These are phyloP conservation scores for Cornus suecica DNA, from an alignment of 148 eudicot species.

Conservation along the genomic window DNA sequence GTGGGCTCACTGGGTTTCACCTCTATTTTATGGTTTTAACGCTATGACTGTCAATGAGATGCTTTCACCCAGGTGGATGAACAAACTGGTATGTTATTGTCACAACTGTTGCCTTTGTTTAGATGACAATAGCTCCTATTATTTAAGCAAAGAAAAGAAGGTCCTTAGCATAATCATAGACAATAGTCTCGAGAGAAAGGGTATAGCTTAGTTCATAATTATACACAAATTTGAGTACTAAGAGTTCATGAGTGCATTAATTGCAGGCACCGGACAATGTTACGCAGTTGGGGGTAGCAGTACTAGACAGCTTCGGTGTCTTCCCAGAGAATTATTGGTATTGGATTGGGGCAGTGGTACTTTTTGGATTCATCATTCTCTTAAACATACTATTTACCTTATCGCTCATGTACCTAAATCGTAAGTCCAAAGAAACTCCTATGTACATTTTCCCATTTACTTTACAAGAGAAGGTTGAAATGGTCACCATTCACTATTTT, in stretches of 20 bases:
- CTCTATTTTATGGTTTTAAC: constrained; percentile 10
- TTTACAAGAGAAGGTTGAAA: too few relatives aligned
- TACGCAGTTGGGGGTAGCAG: constrained; percentile 8
- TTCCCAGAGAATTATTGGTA: not conserved
- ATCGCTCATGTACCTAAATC: constrained; percentile 6
- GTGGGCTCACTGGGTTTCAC: constrained; percentile 24
- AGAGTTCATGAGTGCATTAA: not conserved
- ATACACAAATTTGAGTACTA: not conserved
- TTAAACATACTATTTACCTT: constrained; percentile 9
- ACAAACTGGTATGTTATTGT: constrained; percentile 7
- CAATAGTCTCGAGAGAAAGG: too few relatives aligned
- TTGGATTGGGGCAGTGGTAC: constrained; percentile 12
- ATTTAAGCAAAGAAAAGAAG: not conserved
- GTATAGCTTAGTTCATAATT: not conserved
- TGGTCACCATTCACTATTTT: not conserved
- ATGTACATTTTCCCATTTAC: not conserved
- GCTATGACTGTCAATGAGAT: constrained; percentile 18
- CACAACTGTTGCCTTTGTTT: not conserved
- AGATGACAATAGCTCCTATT: not conserved
- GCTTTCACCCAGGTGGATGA: constrained; percentile 18
- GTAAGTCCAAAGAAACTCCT: not conserved
- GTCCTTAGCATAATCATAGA: not conserved
- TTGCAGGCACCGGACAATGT: constrained; percentile 8
- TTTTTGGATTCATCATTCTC: not conserved
- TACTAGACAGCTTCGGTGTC: not conserved